These are phyloP conservation scores for Fusarium stilboides DNA, from an alignment of 2,329 filamentous ascomycete genomes.

Conservation along the genomic window DNA sequence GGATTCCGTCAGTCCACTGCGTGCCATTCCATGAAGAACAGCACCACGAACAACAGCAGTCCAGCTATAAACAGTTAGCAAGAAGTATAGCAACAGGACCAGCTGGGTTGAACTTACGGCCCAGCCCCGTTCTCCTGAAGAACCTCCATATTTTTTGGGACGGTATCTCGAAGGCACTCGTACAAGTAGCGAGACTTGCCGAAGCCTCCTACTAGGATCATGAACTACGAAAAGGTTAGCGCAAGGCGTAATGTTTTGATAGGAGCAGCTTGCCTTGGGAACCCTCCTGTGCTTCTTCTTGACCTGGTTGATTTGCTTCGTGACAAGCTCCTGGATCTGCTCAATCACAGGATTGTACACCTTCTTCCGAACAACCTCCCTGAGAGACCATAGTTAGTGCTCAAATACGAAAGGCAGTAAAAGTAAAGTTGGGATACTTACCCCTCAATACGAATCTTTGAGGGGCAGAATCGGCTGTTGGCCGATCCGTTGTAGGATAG, in stretches of 20 bases:
- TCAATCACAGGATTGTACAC: conserved; percentile 49
- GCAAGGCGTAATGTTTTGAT: neutral
- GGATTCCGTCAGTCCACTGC: neutral
- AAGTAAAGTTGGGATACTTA: neutral
- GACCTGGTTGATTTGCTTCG: conserved; percentile 50
- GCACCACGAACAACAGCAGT: conserved; percentile 56
- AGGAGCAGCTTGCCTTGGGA: conserved; percentile 49
- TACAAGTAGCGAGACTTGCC: conserved; percentile 54
- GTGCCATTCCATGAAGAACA: conserved; percentile 48
- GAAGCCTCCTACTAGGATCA: conserved; percentile 60
- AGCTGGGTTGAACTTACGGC: conserved; percentile 51
- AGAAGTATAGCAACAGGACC: too few relatives aligned
- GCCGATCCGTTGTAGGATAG: conserved; percentile 13
- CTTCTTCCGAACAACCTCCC: neutral
- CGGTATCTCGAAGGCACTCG: conserved; percentile 36
- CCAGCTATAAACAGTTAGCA: conserved; percentile 48
- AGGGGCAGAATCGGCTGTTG: neutral
- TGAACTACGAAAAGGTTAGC: conserved; percentile 47
- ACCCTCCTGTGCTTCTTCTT: conserved; percentile 26
- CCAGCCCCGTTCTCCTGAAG: conserved; percentile 51
- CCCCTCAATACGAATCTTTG: conserved; percentile 23
- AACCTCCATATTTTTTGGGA: conserved; percentile 43
- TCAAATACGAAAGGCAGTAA: too few relatives aligned
- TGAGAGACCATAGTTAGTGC: conserved; percentile 1
- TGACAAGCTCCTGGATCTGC: conserved; percentile 47